Conservation (phyloP, 2,329 filamentous ascomycete genomes). For the Penicillium verrucosum region DNA sequence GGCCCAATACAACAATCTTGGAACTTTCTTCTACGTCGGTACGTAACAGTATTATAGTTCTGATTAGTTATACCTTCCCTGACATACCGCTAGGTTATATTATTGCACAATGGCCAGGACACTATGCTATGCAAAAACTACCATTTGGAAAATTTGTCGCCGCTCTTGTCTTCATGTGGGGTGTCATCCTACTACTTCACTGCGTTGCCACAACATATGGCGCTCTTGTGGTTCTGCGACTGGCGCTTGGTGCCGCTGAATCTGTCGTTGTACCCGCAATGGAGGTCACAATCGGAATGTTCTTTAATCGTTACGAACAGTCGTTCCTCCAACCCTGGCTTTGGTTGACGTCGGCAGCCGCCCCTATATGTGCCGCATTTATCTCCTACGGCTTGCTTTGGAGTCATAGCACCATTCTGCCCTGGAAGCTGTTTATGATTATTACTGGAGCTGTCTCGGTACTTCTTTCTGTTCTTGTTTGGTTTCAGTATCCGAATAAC, state of each 20-base stretch:
- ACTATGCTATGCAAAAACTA: constrained; percentile 43
- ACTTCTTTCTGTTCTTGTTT: constrained; percentile 23
- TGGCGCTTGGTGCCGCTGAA: constrained; percentile 38
- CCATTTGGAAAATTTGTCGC: constrained; percentile 39
- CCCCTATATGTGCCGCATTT: constrained; percentile 39
- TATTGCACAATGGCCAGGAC: constrained; percentile 38
- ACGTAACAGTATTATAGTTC: not conserved
- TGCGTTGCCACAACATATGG: constrained; percentile 34
- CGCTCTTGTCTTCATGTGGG: constrained; percentile 33
- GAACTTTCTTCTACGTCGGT: constrained; percentile 46
- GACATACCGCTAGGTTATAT: constrained; percentile 33
- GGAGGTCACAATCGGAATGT: constrained; percentile 43
- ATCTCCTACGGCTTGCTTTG: constrained; percentile 43
- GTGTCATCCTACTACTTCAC: constrained; percentile 39
- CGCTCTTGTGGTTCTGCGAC: constrained; percentile 37
- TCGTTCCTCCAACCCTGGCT: constrained; percentile 51
- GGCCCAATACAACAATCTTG: constrained; percentile 42
- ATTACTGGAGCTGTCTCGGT: constrained; percentile 38
- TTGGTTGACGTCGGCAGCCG: constrained; percentile 36
- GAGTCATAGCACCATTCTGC: constrained; percentile 20
- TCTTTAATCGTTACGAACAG: constrained; percentile 47
- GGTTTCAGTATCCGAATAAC: constrained; percentile 19
- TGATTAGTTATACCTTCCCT: not conserved
- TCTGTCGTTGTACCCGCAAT: constrained; percentile 41
- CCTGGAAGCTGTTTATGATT: constrained; percentile 32